Conservation (phyloP, 306 rosid species). For the Delonix regia region DNA sequence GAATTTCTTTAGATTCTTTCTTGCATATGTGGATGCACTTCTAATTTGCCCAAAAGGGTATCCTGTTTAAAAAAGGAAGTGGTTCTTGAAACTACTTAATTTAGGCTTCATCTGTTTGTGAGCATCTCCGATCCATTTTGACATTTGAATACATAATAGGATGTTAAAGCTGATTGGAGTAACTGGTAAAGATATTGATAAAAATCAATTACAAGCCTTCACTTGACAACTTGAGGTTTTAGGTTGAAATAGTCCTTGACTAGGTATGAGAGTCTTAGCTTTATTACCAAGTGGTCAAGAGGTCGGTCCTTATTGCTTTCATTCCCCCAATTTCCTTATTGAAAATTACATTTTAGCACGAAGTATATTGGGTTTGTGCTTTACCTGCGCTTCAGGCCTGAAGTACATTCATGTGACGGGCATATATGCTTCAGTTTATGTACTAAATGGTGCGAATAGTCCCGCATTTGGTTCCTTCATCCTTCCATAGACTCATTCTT, state of each 20-base stretch:
- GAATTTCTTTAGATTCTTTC: conserved; percentile 18
- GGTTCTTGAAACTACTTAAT: neutral
- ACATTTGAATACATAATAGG: neutral
- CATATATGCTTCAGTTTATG: neutral
- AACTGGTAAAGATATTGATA: neutral
- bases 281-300: neutral
- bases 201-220: neutral
- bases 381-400: neutral
- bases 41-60: neutral
- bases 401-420: neutral
- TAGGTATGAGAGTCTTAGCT: neutral
- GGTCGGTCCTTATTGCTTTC: neutral
- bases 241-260: neutral
- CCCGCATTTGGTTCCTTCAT: conserved; percentile 7
- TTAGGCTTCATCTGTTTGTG: conserved; percentile 6
- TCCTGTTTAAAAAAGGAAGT: neutral
- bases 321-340: neutral
- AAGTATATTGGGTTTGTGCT: neutral
- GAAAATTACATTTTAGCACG: neutral
- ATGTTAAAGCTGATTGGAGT: neutral
- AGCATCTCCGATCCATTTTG: conserved; percentile 18
- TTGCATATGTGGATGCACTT: conserved; percentile 19
- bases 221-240: neutral
- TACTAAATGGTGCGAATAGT: conserved; percentile 22
- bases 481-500: neutral